phyloP scores from a whole-genome alignment of 345 rosid genomes.

The Nephelium lappaceum region DNA sequence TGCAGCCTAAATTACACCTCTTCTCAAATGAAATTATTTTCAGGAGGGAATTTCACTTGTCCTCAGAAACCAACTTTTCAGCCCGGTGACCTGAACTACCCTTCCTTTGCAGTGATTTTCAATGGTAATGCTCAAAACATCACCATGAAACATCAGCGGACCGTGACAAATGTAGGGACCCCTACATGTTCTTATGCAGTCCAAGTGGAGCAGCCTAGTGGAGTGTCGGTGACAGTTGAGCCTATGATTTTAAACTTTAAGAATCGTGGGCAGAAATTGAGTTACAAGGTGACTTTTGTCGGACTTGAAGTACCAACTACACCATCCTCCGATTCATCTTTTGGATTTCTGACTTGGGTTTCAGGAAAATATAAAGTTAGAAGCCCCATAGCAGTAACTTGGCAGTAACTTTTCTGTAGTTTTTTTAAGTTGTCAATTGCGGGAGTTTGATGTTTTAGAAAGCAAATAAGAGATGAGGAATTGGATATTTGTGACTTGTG shows the following conservation, averaged over 20 bases:
- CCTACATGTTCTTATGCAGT: slow-evolving; percentile 31
- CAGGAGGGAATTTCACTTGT: slow-evolving; percentile 35
- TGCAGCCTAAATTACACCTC: too few species aligned
- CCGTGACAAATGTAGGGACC: slow-evolving; percentile 50
- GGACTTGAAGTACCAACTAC: slow-evolving; percentile 1
- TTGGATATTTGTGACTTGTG: not conserved
- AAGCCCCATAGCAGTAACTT: slow-evolving; percentile 73
- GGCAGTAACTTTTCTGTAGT: slow-evolving; percentile 29
- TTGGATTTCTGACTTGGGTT: slow-evolving; percentile 61
- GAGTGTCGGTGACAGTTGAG: slow-evolving; percentile 39
- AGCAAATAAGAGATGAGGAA: not conserved
- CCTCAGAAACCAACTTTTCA: slow-evolving; percentile 15
- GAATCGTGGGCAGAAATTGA: slow-evolving; percentile 50
- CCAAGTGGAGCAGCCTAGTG: slow-evolving; percentile 41
- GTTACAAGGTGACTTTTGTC: slow-evolving; percentile 53
- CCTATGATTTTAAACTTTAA: slow-evolving; percentile 41
- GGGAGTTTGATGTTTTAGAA: not conserved
- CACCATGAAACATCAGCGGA: slow-evolving; percentile 37
- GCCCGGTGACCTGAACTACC: slow-evolving; percentile 58
- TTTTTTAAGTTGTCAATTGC: not conserved
- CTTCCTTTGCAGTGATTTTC: slow-evolving; percentile 57
- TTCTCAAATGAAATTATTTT: too few species aligned
- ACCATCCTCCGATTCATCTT: slow-evolving; percentile 29
- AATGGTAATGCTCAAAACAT: slow-evolving; percentile 1
- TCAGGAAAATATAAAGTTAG: slow-evolving; percentile 57